Evolutionary conservation across 2,329 filamentous ascomycete species (phyloP).

Genomic region (Zymoseptoria crescenta): DNA sequence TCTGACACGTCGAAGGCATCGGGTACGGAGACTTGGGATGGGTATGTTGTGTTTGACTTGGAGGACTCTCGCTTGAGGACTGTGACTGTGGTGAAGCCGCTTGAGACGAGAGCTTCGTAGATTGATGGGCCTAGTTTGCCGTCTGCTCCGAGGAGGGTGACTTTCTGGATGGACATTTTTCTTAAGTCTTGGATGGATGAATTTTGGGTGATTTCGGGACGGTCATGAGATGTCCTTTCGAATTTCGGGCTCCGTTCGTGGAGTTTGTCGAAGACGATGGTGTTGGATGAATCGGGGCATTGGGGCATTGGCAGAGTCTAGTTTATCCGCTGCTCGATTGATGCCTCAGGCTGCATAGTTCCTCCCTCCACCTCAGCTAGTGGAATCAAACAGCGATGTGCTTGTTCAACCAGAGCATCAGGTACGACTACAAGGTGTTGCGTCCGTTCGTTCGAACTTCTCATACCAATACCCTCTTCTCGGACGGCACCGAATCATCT

Average conservation of each 20-base stretch:
- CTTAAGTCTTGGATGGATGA: not conserved
- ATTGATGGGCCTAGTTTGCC: slow-evolving; percentile 39
- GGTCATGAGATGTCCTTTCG: not conserved
- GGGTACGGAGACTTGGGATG: slow-evolving; percentile 32
- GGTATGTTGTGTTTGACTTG: slow-evolving; percentile 31
- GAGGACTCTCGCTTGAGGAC: slow-evolving; percentile 47
- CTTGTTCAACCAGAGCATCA: not conserved
- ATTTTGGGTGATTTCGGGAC: not conserved
- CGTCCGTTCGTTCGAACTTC: not conserved
- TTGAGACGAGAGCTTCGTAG: slow-evolving; percentile 33
- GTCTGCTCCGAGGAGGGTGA: slow-evolving; percentile 38
- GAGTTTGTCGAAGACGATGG: not conserved
- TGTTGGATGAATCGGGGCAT: too few relatives aligned
- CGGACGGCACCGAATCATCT: not conserved
- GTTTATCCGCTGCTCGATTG: not conserved
- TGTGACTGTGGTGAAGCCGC: slow-evolving; percentile 47
- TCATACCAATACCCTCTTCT: not conserved
- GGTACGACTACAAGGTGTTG: not conserved
- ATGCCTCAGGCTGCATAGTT: not conserved
- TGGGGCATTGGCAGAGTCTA: too few relatives aligned
- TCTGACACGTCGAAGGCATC: slow-evolving; percentile 43
- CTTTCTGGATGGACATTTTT: slow-evolving; percentile 33
- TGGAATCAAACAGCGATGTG: too few relatives aligned
- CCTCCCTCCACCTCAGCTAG: not conserved
- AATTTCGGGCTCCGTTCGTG: not conserved